Evolutionary conservation across 169 alveolate species (phyloP).

Genomic region (Blepharisma undulans): DNA sequence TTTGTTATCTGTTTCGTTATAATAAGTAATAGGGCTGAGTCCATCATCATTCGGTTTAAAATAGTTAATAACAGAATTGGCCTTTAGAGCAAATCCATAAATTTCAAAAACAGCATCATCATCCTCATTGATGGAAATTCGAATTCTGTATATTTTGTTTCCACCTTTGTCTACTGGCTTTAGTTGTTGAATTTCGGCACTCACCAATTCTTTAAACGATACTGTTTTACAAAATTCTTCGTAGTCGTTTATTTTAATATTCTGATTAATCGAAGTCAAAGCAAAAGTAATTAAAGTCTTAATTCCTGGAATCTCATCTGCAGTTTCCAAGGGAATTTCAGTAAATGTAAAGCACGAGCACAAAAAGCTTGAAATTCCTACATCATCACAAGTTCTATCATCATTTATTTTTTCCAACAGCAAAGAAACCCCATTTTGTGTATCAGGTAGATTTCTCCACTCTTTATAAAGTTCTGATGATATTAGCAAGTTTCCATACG

Average conservation of each 20-base stretch:
- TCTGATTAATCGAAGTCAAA: background rate
- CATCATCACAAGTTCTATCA: background rate
- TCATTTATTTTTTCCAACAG: conserved; percentile 9
- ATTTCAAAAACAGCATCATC: conserved; percentile 14
- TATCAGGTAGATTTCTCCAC: background rate
- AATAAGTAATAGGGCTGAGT: background rate
- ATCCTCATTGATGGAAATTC: conserved; percentile 18
- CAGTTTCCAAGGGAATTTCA: background rate
- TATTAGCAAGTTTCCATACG: background rate
- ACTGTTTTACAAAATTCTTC: background rate
- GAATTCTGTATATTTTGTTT: background rate
- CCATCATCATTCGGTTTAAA: background rate
- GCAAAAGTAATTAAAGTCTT: background rate
- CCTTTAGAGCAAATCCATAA: background rate
- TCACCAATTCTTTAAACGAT: background rate
- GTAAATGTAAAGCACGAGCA: background rate
- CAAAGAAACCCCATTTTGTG: background rate
- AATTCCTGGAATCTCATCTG: background rate
- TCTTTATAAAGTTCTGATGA: background rate
- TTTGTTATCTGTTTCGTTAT: background rate
- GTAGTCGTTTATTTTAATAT: background rate
- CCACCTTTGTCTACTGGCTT: background rate
- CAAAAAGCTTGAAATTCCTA: background rate
- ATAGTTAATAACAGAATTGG: background rate
- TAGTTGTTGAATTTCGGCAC: background rate